These are phyloP conservation scores for Metschnikowia aberdeeniae DNA, from an alignment of 805 yeast genomes.

Conservation along the genomic window DNA sequence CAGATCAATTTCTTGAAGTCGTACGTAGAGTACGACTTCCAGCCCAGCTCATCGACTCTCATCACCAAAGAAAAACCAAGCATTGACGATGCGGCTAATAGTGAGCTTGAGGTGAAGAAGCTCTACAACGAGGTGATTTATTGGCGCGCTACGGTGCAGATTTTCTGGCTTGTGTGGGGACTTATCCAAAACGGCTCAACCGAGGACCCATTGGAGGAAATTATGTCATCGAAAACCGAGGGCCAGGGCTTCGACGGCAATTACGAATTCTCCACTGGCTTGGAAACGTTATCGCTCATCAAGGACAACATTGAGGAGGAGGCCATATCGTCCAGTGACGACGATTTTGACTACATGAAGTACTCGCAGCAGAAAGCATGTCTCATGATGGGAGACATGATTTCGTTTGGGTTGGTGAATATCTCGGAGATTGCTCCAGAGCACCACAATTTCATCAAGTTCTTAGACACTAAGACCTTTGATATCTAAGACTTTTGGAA, in stretches of 20 bases:
- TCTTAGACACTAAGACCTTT: slow-evolving; percentile 29
- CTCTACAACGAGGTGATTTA: slow-evolving; percentile 60
- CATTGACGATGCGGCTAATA: slow-evolving; percentile 17
- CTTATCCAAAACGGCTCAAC: slow-evolving; percentile 66
- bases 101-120: slow-evolving; percentile 41
- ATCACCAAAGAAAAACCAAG: slow-evolving; percentile 15
- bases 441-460: slow-evolving; percentile 30
- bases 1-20: slow-evolving; percentile 68
- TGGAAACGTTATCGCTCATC: slow-evolving; percentile 36
- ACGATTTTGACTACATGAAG: slow-evolving; percentile 71
- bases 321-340: slow-evolving; percentile 42
- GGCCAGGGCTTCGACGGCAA: slow-evolving; percentile 39
- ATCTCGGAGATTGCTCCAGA: slow-evolving; percentile 26
- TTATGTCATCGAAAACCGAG: slow-evolving; percentile 19
- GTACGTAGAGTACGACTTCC: slow-evolving; percentile 64
- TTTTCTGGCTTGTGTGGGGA: slow-evolving; percentile 92
- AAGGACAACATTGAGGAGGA: slow-evolving; percentile 28
- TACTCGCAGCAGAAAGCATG: slow-evolving; percentile 75
- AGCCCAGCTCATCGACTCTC: slow-evolving; percentile 31
- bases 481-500: slow-evolving; percentile 7
- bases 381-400: slow-evolving; percentile 69
- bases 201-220: slow-evolving; percentile 14
- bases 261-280: slow-evolving; percentile 44
- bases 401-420: slow-evolving; percentile 51
- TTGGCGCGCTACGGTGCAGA: slow-evolving; percentile 80